Evolutionary conservation across 1,284 basidiomycete species (phyloP).

Genomic region (Ceratorhiza oryzae-sativae): DNA sequence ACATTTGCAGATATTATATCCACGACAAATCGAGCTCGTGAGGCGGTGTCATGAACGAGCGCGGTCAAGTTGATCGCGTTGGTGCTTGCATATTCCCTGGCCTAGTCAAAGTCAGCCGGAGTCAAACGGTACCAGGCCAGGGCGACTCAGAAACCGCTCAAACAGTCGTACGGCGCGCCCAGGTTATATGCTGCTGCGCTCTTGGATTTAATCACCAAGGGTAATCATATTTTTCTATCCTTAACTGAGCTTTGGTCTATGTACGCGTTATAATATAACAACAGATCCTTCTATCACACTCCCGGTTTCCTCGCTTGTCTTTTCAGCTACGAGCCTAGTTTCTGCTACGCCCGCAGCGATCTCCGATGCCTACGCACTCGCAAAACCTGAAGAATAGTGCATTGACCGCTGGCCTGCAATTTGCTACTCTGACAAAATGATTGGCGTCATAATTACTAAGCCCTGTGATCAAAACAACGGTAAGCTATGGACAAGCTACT

Average conservation of each 20-base stretch:
- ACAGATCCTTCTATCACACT: no score
- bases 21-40: slow-evolving; percentile 76
- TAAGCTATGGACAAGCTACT: not conserved
- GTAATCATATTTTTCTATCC: not conserved
- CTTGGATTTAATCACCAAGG: slow-evolving; percentile 48
- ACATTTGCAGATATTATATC: slow-evolving; percentile 54
- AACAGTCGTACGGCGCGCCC: slow-evolving; percentile 77
- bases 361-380: no score
- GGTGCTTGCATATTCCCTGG: slow-evolving; percentile 84
- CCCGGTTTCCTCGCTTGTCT: no score
- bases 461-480: no score
- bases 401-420: no score
- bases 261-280: not conserved
- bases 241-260: not conserved
- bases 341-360: no score
- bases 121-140: slow-evolving; percentile 50
- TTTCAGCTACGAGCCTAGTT: no score
- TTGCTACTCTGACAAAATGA: no score
- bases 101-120: slow-evolving; percentile 74
- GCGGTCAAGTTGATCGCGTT: slow-evolving; percentile 70
- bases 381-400: no score
- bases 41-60: slow-evolving; percentile 76
- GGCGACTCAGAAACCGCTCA: slow-evolving; percentile 60
- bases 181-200: slow-evolving; percentile 83
- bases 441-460: no score